Conservation (phyloP, 164 flowering plant genomes). For the Umbilicus rupestris region DNA sequence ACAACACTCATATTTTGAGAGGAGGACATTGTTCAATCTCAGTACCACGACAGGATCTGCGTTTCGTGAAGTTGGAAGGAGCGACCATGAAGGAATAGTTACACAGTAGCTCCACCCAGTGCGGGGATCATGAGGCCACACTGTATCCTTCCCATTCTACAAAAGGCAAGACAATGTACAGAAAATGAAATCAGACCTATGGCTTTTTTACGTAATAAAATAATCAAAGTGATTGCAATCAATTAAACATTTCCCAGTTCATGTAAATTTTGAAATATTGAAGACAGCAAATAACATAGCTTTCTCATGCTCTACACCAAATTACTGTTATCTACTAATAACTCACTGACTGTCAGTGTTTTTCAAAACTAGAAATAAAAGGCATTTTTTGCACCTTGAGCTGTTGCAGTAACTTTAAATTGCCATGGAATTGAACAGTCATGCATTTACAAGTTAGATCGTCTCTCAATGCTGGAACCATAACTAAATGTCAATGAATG, state of each 20-base stretch:
- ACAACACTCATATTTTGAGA: no score
- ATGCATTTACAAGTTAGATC: no score
- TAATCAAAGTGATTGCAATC: background rate
- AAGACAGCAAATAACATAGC: background rate
- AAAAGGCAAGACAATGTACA: slow-evolving; percentile 8
- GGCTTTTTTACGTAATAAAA: background rate
- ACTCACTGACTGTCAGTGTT: background rate
- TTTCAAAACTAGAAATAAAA: background rate
- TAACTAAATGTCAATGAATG: no score
- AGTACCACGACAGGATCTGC: slow-evolving; percentile 68
- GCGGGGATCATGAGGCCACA: slow-evolving; percentile 91
- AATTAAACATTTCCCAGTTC: background rate
- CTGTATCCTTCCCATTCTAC: slow-evolving; percentile 70
- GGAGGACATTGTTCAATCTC: background rate
- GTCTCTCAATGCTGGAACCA: no score
- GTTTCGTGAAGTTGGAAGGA: slow-evolving; percentile 52
- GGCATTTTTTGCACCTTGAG: no score
- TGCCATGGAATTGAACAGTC: no score
- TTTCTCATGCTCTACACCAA: background rate
- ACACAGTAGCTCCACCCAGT: slow-evolving; percentile 94
- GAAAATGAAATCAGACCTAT: background rate
- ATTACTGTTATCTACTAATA: background rate
- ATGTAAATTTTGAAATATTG: background rate
- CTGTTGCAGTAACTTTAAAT: no score
- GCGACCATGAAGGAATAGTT: slow-evolving; percentile 72